These are phyloP conservation scores for Arxiozyma heterogenica DNA, from an alignment of 1,139 yeast species.

Conservation along the genomic window DNA sequence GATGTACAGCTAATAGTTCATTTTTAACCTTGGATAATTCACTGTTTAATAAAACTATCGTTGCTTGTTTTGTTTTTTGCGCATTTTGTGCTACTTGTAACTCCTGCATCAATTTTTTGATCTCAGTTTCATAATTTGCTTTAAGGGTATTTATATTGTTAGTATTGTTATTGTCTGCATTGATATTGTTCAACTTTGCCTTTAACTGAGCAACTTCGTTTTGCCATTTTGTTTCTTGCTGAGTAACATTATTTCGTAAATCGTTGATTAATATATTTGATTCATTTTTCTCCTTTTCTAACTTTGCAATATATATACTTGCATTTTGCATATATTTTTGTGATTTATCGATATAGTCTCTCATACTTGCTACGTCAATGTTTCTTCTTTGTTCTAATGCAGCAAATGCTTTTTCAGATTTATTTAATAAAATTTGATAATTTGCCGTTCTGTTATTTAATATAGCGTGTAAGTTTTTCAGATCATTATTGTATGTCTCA, in stretches of 20 bases:
- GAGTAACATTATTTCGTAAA: not conserved
- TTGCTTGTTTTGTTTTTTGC: not conserved
- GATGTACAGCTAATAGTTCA: not conserved
- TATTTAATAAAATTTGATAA: not conserved
- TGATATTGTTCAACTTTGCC: not conserved
- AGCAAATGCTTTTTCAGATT: not conserved
- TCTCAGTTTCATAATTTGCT: not conserved
- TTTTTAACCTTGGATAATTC: not conserved
- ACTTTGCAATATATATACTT: not conserved
- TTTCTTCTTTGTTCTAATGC: not conserved
- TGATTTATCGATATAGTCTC: not conserved
- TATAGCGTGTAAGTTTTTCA: not conserved
- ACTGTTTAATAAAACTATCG: not conserved
- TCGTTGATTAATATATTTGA: not conserved
- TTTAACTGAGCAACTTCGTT: not conserved
- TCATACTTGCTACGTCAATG: not conserved
- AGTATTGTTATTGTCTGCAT: not conserved
- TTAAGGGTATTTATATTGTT: not conserved
- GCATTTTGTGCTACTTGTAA: not conserved
- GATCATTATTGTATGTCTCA: not conserved
- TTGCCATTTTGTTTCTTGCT: not conserved
- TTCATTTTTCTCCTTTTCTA: not conserved
- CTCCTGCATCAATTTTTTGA: not conserved
- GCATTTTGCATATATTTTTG: not conserved
- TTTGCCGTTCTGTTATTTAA: slow-evolving; percentile 3